Percentiles rank a stretch among this genome's conserved stretches.
Conservation (phyloP, 2,329 filamentous ascomycete species). For the Acarospora socialis region DNA sequence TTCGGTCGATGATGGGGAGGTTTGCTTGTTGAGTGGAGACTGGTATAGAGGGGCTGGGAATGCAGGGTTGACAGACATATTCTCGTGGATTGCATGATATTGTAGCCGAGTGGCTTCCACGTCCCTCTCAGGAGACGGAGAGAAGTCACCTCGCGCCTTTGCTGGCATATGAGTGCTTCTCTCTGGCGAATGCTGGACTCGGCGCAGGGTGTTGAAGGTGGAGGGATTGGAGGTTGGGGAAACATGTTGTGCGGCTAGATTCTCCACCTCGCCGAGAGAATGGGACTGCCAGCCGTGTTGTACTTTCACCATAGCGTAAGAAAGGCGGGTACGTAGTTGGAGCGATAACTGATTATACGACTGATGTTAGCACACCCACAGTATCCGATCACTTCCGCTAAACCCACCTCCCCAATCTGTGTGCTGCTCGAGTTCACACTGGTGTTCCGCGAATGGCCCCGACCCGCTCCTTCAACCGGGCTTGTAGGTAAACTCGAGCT, state of each 20-base stretch:
- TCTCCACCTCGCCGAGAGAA: conserved; percentile 64
- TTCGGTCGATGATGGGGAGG: too few relatives aligned
- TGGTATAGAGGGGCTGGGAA: conserved; percentile 12
- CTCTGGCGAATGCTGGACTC: too few relatives aligned
- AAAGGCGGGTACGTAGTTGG: conserved; percentile 68
- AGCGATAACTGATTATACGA: conserved; percentile 47
- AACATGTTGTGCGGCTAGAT: conserved; percentile 52
- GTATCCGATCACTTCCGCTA: conserved; percentile 3
- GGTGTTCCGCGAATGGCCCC: conserved; percentile 54
- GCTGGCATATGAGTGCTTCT: too few relatives aligned
- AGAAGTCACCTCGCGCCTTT: too few relatives aligned
- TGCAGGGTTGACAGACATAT: conserved; percentile 5
- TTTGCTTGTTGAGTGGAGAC: conserved; percentile 18
- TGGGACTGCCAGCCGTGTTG: conserved; percentile 77
- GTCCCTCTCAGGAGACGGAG: conserved; percentile 18
- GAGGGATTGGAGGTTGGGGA: conserved; percentile 49
- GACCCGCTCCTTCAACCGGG: conserved; percentile 20
- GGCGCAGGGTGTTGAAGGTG: conserved; percentile 37
- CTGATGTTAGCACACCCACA: conserved; percentile 12
- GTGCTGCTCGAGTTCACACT: conserved; percentile 54
- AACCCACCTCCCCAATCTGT: conserved; percentile 63
- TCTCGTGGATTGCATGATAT: conserved; percentile 32
- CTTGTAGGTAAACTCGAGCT: conserved; percentile 27
- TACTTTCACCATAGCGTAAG: conserved; percentile 89
- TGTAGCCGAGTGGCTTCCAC: conserved; percentile 43